These are phyloP conservation scores for Exophiala sp. DNA, from an alignment of 2,329 filamentous ascomycete species.

Conservation along the genomic window DNA sequence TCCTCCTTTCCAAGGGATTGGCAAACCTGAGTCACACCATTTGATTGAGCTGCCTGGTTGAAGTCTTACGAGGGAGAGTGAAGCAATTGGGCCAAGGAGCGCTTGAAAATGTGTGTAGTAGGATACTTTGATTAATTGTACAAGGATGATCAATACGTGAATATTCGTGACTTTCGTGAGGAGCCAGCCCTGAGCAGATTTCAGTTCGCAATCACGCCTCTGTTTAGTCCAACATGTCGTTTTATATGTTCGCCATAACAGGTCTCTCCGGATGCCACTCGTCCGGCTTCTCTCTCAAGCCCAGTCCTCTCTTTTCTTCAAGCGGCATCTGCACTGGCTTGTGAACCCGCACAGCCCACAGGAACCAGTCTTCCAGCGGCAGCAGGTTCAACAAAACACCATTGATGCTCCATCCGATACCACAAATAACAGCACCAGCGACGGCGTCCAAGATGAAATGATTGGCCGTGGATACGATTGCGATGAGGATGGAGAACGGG, in stretches of 20 bases:
- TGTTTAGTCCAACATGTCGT: no score
- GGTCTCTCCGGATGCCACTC: conserved; percentile 6
- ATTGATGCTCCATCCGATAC: conserved; percentile 59
- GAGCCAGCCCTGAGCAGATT: no score
- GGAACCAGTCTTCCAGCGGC: conserved; percentile 65
- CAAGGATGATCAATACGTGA: no score
- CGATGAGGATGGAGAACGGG: conserved; percentile 61
- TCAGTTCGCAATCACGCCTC: no score
- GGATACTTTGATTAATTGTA: no score
- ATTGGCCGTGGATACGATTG: conserved; percentile 69
- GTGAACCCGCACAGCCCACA: conserved; percentile 61
- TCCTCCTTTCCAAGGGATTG: neutral
- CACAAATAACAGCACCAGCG: conserved; percentile 63
- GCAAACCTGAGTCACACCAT: no score
- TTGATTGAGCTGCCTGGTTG: no score
- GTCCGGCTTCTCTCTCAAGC: conserved; percentile 2
- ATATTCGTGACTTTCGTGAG: no score
- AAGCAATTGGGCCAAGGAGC: no score
- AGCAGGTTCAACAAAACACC: conserved; percentile 59
- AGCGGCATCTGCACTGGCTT: conserved; percentile 48
- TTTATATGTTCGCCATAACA: neutral
- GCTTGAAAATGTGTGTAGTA: no score
- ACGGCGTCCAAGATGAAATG: conserved; percentile 70
- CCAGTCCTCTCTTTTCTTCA: neutral
- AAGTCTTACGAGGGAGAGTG: no score